phyloP scores from a whole-genome alignment of 2,329 filamentous ascomycete species.

The Rutstroemia sydowiana region DNA sequence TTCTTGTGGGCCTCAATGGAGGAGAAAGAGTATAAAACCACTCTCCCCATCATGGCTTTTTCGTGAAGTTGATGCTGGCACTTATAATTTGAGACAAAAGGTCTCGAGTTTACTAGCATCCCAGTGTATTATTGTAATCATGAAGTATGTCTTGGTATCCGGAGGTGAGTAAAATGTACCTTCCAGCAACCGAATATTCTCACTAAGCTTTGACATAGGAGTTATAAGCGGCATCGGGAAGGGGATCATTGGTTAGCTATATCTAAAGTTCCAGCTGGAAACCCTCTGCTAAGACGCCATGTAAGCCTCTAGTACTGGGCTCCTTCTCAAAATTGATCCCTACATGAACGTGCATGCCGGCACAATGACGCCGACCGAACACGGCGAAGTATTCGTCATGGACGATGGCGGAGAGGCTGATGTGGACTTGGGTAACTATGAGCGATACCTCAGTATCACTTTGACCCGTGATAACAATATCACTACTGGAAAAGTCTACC shows the following conservation, averaged over 20 bases:
- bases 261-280: neutral
- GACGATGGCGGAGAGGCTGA: conserved; percentile 74
- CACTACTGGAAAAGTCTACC: conserved; percentile 94
- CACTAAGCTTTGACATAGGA: conserved; percentile 27
- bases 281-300: neutral
- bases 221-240: conserved; percentile 52
- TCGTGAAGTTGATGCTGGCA: too few species aligned
- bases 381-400: conserved; percentile 85
- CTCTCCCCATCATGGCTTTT: too few species aligned
- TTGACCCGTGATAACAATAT: conserved; percentile 62
- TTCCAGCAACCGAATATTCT: neutral
- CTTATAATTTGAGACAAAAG: too few species aligned
- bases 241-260: conserved; percentile 57
- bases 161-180: conserved; percentile 45
- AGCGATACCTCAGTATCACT: conserved; percentile 36
- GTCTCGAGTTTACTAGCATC: too few species aligned
- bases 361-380: conserved; percentile 37
- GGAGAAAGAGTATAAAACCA: too few species aligned
- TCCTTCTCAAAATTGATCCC: conserved; percentile 70
- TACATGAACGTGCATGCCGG: conserved; percentile 64
- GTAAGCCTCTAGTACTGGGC: conserved; percentile 60
- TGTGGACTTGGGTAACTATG: conserved; percentile 68
- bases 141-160: conserved; percentile 77
- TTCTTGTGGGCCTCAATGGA: too few species aligned
- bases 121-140: conserved; percentile 31